Conservation (phyloP, 352 stramenopile genomes). For the Globisporangium camurandrum region DNA sequence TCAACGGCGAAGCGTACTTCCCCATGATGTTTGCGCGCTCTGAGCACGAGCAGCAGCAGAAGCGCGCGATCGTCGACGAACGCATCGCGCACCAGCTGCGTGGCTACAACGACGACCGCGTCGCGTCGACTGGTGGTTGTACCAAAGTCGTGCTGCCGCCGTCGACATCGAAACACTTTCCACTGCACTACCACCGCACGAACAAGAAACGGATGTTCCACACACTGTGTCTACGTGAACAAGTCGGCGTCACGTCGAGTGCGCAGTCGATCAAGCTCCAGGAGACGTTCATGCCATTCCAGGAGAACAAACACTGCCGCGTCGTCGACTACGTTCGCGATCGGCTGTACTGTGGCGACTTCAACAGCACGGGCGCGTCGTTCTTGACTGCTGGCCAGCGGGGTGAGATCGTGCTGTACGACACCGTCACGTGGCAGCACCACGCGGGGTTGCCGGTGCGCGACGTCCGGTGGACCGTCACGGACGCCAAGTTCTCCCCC, state of each 20-base stretch:
- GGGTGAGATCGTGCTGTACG: constrained; percentile 62
- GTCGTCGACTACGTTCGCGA: constrained; percentile 63
- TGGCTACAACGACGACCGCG: constrained; percentile 30
- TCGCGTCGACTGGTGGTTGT: neutral
- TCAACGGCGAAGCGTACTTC: constrained; percentile 49
- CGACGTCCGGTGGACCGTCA: constrained; percentile 77
- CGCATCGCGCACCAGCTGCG: constrained; percentile 66
- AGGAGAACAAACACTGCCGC: constrained; percentile 69
- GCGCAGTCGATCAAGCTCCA: constrained; percentile 63
- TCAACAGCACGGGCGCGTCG: constrained; percentile 56
- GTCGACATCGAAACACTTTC: constrained; percentile 13
- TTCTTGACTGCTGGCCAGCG: constrained; percentile 71
- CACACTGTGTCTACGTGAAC: constrained; percentile 59
- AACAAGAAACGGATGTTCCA: constrained; percentile 44
- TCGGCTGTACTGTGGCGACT: constrained; percentile 72
- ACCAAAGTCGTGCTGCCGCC: constrained; percentile 1
- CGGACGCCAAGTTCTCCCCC: constrained; percentile 76
- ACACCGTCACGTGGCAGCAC: constrained; percentile 63
- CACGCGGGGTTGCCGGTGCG: constrained; percentile 41
- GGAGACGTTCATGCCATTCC: constrained; percentile 76
- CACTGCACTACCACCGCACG: constrained; percentile 17
- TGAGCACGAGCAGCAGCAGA: constrained; percentile 47
- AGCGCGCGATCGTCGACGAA: constrained; percentile 31
- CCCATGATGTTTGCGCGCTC: constrained; percentile 58
- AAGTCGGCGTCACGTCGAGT: constrained; percentile 50